Percentiles rank a stretch among this genome's conserved stretches.
These are phyloP conservation scores for Emydomyces testavorans DNA, from an alignment of 2,329 filamentous ascomycete species.

Conservation along the genomic window DNA sequence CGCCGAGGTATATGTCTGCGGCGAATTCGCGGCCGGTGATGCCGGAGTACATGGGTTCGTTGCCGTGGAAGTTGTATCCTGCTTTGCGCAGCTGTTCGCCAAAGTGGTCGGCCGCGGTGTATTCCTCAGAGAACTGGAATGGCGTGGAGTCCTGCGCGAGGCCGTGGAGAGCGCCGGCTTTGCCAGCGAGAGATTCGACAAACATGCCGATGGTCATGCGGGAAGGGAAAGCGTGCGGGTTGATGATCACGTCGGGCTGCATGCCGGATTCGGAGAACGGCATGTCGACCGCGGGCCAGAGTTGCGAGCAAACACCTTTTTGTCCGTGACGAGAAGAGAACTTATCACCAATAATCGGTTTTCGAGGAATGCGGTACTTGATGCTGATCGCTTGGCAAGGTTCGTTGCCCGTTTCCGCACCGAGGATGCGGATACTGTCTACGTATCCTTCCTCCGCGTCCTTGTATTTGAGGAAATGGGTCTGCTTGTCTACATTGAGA, in stretches of 20 bases:
- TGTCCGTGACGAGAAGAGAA: conserved; percentile 98
- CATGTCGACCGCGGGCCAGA: conserved; percentile 90
- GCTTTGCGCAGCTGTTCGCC: conserved; percentile 90
- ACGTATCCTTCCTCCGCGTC: conserved; percentile 78
- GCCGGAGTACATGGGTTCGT: conserved; percentile 96
- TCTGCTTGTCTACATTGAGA: conserved; percentile 73
- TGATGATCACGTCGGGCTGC: conserved; percentile 96
- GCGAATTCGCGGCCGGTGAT: conserved; percentile 90
- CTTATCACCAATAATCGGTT: conserved; percentile 92
- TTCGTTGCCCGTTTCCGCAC: conserved; percentile 69
- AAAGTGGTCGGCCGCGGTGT: conserved; percentile 88
- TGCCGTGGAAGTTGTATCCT: conserved; percentile 95
- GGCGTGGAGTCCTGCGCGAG: conserved; percentile 93
- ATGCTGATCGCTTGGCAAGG: conserved; percentile 80
- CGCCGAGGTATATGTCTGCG: conserved; percentile 90
- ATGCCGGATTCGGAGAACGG: conserved; percentile 95
- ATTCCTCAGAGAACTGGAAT: conserved; percentile 84
- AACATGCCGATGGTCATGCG: conserved; percentile 99
- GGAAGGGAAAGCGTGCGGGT: conserved; percentile 96
- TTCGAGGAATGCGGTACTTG: conserved; percentile 82
- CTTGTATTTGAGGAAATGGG: conserved; percentile 88
- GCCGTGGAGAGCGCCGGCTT: conserved; percentile 85
- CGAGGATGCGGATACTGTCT: conserved; percentile 84
- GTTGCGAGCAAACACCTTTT: conserved; percentile 92
- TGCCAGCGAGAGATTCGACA: conserved; percentile 90